phyloP scores from a whole-genome alignment of 139 green algal genomes.

The Picochlorum sp. region DNA sequence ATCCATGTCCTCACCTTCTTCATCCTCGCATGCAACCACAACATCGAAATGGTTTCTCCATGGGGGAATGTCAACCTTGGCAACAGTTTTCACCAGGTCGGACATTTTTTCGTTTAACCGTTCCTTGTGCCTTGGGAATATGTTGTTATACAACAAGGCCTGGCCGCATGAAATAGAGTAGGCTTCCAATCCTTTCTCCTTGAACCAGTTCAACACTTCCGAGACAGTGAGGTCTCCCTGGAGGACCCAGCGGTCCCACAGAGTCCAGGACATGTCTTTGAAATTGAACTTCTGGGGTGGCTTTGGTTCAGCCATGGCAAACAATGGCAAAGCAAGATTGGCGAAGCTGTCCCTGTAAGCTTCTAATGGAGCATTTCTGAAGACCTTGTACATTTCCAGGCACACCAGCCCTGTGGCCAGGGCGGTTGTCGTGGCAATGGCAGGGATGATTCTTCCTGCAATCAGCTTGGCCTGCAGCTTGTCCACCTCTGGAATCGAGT shows the following conservation, averaged over 20 bases:
- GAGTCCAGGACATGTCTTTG: conserved; percentile 76
- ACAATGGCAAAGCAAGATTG: conserved; percentile 95
- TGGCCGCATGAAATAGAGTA: conserved; percentile 92
- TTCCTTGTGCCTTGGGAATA: conserved; percentile 97
- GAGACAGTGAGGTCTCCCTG: conserved; percentile 91
- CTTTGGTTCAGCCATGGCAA: conserved; percentile 94
- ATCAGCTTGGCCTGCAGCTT: conserved; percentile 97
- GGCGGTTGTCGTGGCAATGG: conserved; percentile 95
- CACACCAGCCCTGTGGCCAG: conserved; percentile 91
- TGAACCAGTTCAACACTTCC: conserved; percentile 89
- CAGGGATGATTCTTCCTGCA: conserved; percentile 94
- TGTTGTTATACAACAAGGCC: conserved; percentile 93
- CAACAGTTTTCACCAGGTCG: conserved; percentile 61
- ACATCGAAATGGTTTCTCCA: conserved; percentile 90
- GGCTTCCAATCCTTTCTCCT: conserved; percentile 52
- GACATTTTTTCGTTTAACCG: conserved; percentile 72
- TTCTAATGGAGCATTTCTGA: conserved; percentile 65
- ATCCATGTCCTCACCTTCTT: conserved; percentile 79
- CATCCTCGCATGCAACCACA: conserved; percentile 96
- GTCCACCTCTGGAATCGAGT: conserved; percentile 75
- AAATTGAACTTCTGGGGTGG: conserved; percentile 55
- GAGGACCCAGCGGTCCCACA: conserved; percentile 96
- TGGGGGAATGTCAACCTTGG: conserved; percentile 78
- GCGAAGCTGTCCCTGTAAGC: conserved; percentile 95
- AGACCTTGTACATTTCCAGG: conserved; percentile 95